Conservation (phyloP, 192 early-diverging fungal species). For the Backusella luteola region DNA sequence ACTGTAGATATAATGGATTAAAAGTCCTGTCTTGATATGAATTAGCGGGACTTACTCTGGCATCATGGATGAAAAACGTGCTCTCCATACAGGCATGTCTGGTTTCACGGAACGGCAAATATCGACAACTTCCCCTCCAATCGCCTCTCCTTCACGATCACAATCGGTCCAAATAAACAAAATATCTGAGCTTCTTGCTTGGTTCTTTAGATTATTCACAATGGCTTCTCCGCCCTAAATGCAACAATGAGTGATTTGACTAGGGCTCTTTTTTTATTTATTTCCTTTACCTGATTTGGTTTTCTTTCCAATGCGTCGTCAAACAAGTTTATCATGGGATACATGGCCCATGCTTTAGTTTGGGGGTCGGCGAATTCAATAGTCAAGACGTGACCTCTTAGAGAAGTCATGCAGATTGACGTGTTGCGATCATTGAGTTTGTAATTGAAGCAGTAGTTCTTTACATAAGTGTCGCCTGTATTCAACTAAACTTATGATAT, state of each 20-base stretch:
- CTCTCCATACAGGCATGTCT: slow-evolving; percentile 71
- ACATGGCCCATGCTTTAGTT: slow-evolving; percentile 57
- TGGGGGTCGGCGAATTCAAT: slow-evolving; percentile 65
- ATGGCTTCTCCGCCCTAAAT: slow-evolving; percentile 25
- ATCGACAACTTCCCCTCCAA: slow-evolving; percentile 79
- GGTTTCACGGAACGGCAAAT: slow-evolving; percentile 66
- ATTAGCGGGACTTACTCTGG: slow-evolving; percentile 42
- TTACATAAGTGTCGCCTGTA: slow-evolving; percentile 62
- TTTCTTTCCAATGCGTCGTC: slow-evolving; percentile 58
- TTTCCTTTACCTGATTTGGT: slow-evolving; percentile 44
- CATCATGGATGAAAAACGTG: slow-evolving; percentile 88
- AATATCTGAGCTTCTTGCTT: slow-evolving; percentile 59
- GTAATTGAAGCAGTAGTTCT: slow-evolving; percentile 81
- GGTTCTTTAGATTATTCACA: slow-evolving; percentile 60
- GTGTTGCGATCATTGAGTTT: slow-evolving; percentile 50
- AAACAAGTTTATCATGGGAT: slow-evolving; percentile 64
- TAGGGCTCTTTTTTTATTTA: too few species aligned
- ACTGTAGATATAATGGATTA: slow-evolving; percentile 35
- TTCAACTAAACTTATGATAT: slow-evolving; percentile 26
- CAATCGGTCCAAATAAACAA: slow-evolving; percentile 99
- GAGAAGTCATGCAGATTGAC: slow-evolving; percentile 78
- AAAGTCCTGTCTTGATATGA: background rate
- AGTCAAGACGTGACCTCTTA: slow-evolving; percentile 74
- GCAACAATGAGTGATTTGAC: too few species aligned
- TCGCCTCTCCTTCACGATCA: slow-evolving; percentile 94